Base-by-base conservation (phyloP, 257 asterid genomes). In the Echium plantagineum region DNA sequence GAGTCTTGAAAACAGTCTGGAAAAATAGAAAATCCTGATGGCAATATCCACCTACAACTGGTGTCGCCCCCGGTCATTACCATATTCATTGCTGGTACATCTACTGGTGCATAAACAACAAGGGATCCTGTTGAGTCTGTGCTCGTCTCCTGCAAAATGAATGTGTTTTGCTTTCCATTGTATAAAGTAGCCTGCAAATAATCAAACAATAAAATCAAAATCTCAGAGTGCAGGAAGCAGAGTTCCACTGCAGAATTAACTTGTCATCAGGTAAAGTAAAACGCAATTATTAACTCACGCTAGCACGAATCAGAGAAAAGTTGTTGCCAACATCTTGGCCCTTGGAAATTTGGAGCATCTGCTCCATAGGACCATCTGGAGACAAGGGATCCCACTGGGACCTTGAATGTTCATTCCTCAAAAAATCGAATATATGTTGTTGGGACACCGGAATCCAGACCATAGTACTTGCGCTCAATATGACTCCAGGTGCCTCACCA, bases 311-410 rank as follows among this genome's bases (percentile, higher is more conserved):
- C 55, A 91, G 81, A 18, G 74, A 75, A 61, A 84, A 71, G 72
- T 61, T 59, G 65, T 88, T 83, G 79, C 85, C 83, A 5, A 24
- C 75, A 77, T 83, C 82, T 68, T 72, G 85, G 76, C 90, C 83
- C 75, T 84, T 88, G 55, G 85, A 78, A 46, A 88, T 69, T 55
- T 71, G 77, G 63, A 82, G 55, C 65, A 85, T 74, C 63, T 75
- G 84, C 30, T 75, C 90, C 81, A 85, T 62, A 13, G 90, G 78
- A 15, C 89, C 90, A 8, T 75, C 93, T 55, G 75, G 82, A 47
- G 87, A 84, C 15, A 88, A 72, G 63, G 77, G 83, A 15, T 91
- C 96, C 98, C 96, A 88, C 21, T 80, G 84, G 64, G 74, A 57
- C 72, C 96, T 71, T 0, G 71, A 69, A 52, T 83, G 78, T 76